phyloP scores from a whole-genome alignment of 73 alveolate species.

The Uronychia binucleata region DNA sequence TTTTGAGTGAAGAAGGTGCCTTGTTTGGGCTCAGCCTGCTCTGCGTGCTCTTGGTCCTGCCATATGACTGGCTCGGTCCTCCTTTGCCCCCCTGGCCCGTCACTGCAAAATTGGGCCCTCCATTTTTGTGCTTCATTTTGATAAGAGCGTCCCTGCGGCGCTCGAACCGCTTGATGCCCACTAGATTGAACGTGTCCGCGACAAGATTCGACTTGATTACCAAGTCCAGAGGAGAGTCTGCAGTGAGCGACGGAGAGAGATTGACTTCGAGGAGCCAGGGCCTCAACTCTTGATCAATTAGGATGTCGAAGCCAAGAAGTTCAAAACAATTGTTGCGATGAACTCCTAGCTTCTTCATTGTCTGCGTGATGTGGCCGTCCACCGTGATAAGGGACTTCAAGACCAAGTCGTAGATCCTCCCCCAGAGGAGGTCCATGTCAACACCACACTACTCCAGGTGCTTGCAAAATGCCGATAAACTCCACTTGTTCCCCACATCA shows the following conservation, averaged over 20 bases:
- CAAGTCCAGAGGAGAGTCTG: slow-evolving; percentile 81
- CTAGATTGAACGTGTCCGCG: slow-evolving; percentile 80
- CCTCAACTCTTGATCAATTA: slow-evolving; percentile 65
- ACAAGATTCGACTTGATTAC: slow-evolving; percentile 77
- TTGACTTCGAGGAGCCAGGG: slow-evolving; percentile 94
- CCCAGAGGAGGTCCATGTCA: slow-evolving; percentile 65
- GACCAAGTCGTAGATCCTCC: slow-evolving; percentile 70
- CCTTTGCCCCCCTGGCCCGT: background rate
- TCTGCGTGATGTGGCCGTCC: slow-evolving; percentile 14
- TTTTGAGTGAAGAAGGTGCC: slow-evolving; percentile 1
- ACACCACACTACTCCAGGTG: slow-evolving; percentile 63
- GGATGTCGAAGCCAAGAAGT: slow-evolving; percentile 67
- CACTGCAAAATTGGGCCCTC: slow-evolving; percentile 9
- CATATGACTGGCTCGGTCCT: background rate
- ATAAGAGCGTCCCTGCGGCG: slow-evolving; percentile 62
- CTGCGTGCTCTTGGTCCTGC: slow-evolving; percentile 8
- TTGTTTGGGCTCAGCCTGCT: slow-evolving; percentile 9
- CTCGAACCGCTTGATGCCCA: slow-evolving; percentile 70
- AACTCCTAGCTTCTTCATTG: slow-evolving; percentile 21
- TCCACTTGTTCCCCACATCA: slow-evolving; percentile 86
- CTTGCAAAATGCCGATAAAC: slow-evolving; percentile 59
- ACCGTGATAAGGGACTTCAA: slow-evolving; percentile 57
- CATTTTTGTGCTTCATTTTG: slow-evolving; percentile 56
- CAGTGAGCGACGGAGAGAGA: slow-evolving; percentile 83
- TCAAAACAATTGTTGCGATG: slow-evolving; percentile 59